phyloP scores from a whole-genome alignment of 2,329 filamentous ascomycete species.

The Setomelanomma holmii region DNA sequence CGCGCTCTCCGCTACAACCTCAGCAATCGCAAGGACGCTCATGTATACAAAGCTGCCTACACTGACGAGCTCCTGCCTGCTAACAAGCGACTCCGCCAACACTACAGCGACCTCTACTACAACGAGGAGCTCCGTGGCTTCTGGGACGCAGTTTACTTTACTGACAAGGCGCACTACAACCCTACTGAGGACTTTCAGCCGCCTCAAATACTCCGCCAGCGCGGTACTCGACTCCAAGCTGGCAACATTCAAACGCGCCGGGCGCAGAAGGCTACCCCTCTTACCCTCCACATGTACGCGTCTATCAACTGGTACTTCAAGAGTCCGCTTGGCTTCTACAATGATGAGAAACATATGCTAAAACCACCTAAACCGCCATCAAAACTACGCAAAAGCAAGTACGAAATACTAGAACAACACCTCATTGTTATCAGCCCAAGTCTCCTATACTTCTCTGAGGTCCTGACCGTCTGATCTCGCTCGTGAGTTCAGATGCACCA shows the following conservation, averaged over 20 bases:
- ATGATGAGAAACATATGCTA: neutral
- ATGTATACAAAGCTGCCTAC: neutral
- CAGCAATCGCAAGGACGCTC: neutral
- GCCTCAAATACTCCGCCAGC: neutral
- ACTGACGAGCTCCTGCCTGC: neutral
- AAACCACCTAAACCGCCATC: neutral
- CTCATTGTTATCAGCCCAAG: too few species aligned
- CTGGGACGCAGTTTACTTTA: neutral
- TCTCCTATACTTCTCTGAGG: too few species aligned
- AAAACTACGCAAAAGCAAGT: neutral
- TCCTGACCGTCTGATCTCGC: too few species aligned
- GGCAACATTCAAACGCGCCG: neutral
- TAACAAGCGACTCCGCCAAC: neutral
- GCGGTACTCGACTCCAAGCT: neutral
- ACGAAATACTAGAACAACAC: neutral
- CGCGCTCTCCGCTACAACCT: neutral
- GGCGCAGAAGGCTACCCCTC: neutral
- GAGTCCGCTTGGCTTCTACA: neutral
- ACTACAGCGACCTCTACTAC: neutral
- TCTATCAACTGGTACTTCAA: too few species aligned
- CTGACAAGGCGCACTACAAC: neutral
- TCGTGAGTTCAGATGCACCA: too few species aligned
- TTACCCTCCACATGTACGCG: neutral
- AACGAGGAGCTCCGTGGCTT: neutral
- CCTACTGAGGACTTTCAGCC: neutral